A percentile compares a stretch with the other conserved stretches of the same genome.
Evolutionary conservation across 1,139 yeast genomes (phyloP).

Genomic region (Zygosaccharomyces pseudobailii): DNA sequence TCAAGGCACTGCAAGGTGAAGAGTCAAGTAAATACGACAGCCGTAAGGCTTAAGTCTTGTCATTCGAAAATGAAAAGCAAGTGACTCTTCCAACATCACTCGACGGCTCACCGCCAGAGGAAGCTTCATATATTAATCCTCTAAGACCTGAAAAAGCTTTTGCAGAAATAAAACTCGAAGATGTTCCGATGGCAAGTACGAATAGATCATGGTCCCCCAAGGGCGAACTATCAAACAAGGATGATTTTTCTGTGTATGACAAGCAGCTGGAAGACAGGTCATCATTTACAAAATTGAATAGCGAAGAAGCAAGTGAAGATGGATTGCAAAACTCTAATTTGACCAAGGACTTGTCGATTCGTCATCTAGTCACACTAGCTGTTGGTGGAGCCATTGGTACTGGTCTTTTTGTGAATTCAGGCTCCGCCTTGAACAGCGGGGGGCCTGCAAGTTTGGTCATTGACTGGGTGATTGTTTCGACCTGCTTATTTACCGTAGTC

Average conservation of each 20-base stretch:
- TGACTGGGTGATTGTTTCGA: constrained; percentile 42
- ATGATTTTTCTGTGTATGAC: background rate
- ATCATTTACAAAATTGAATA: background rate
- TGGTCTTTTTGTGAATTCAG: constrained; percentile 60
- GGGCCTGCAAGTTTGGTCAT: constrained; percentile 62
- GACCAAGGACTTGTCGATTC: background rate
- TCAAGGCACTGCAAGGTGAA: background rate
- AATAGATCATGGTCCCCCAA: background rate
- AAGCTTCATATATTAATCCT: background rate
- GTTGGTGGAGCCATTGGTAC: constrained; percentile 68
- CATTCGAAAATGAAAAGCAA: background rate
- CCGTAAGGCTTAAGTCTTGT: background rate
- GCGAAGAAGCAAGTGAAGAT: background rate
- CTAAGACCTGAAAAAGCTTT: background rate
- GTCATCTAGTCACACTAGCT: constrained; percentile 37
- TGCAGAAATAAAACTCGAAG: background rate
- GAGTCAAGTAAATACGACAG: background rate
- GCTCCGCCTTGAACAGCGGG: constrained; percentile 48
- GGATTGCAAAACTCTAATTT: background rate
- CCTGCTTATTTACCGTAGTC: constrained; percentile 7
- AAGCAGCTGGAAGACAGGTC: background rate
- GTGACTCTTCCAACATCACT: background rate
- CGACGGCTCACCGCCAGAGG: background rate
- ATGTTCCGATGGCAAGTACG: background rate
- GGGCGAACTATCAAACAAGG: background rate